Evolutionary conservation across 306 rosid genomes (phyloP), one percentile per base, ranked within the genome.

Genomic region (Malus sieversii): DNA sequence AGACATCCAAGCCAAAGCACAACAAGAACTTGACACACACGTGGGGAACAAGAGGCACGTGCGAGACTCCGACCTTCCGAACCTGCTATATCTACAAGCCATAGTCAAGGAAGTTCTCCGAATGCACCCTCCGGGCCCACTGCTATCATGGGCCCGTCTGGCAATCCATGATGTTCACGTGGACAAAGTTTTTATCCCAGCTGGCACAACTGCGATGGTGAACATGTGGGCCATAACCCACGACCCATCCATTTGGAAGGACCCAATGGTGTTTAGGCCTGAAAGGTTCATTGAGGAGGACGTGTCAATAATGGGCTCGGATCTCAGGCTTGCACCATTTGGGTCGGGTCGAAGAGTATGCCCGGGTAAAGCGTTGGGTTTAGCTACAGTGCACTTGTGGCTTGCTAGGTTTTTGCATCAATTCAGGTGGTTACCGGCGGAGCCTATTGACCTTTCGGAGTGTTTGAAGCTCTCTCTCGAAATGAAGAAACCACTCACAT

Each of bases 211-310:
- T 0, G 93, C 97, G 29, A 91, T 91, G 90, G 98, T 94, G 7
- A 94, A 94, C 77, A 94, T 94, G 98, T 94, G 98, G 98, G 91
- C 98, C 51, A 94, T 94, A 79, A 79, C 95, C 3, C 97, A 91
- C 12, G 95, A 94, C 72, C 75, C 95, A 0, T 19, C 86, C 3
- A 35, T 91, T 0, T 94, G 98, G 98, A 84, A 88, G 44, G 96
- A 94, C 5, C 96, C 97, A 1, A 86, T 87, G 91, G 62, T 63
- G 48, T 94, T 94, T 42, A 82, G 70, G 57, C 98, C 98, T 2
- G 89, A 90, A 6, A 77, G 98, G 13, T 94, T 94, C 75, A 29
- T 85, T 0, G 86, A 88, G 18, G 89, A 88, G 29, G 97, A 90
- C 0, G 78, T 91, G 9, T 75, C 90, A 6, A 81, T 94, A 45